A percentile compares a stretch with the other conserved stretches of the same genome.
Evolutionary conservation across 129 eudicot genomes (phyloP).

Genomic region (Flaveria ramosissima): DNA sequence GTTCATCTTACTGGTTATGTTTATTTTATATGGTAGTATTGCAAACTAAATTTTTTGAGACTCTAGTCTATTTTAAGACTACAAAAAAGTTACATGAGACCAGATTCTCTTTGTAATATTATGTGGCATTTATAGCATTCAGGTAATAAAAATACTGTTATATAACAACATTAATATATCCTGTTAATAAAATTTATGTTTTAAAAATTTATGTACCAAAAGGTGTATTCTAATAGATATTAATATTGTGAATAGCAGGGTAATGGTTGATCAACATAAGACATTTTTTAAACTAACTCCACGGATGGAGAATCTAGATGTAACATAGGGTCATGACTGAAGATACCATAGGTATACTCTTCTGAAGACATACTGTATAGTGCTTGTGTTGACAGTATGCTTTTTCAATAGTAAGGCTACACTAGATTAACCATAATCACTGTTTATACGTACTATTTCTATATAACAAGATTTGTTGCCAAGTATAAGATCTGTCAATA

Average conservation of each 20-base stretch:
- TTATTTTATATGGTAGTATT: no score
- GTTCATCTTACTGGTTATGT: no score
- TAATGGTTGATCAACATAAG: not conserved
- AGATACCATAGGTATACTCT: constrained; percentile 20
- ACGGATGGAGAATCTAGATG: constrained; percentile 6
- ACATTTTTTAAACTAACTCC: not conserved
- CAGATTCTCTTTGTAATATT: no score
- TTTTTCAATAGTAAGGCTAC: not conserved
- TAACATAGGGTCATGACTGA: constrained; percentile 11
- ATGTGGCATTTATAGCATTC: no score
- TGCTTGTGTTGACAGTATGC: not conserved
- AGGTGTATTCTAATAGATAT: not conserved
- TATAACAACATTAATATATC: no score
- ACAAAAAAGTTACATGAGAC: no score
- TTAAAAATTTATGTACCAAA: not conserved
- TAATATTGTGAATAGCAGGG: not conserved
- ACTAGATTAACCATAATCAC: not conserved
- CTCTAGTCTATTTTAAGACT: no score
- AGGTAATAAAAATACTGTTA: no score
- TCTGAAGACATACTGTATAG: not conserved
- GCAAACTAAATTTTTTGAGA: no score
- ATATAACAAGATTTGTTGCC: no score
- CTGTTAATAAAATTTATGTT: no score
- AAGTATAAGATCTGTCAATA: no score
- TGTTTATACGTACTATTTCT: not conserved